These are phyloP conservation scores for Geotrichum europaeum DNA, from an alignment of 1,139 yeast species.

Conservation along the genomic window DNA sequence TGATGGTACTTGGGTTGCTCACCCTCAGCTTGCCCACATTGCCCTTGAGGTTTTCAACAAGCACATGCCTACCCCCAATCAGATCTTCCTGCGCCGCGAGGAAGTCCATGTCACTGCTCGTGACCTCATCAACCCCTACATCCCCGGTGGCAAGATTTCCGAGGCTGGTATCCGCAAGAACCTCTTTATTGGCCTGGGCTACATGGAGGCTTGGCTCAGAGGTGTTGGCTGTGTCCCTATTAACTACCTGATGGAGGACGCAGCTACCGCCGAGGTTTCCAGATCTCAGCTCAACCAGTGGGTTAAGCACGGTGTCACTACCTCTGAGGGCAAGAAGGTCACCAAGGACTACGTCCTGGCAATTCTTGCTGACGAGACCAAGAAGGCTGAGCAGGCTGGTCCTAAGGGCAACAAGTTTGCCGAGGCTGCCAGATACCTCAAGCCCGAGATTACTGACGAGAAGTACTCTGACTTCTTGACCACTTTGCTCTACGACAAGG, in stretches of 20 bases:
- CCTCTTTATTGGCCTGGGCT: slow-evolving; percentile 61
- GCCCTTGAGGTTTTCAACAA: slow-evolving; percentile 68
- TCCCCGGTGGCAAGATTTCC: slow-evolving; percentile 57
- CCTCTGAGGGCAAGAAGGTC: slow-evolving; percentile 39
- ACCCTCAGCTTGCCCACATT: slow-evolving; percentile 67
- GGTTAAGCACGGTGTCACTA: slow-evolving; percentile 63
- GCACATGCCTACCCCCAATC: slow-evolving; percentile 76
- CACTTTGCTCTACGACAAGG: slow-evolving; percentile 47
- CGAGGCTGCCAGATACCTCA: slow-evolving; percentile 51
- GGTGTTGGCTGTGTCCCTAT: slow-evolving; percentile 75
- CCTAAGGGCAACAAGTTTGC: slow-evolving; percentile 39
- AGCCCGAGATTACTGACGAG: slow-evolving; percentile 61
- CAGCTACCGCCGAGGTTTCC: slow-evolving; percentile 79
- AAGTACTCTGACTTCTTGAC: slow-evolving; percentile 63
- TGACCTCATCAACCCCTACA: slow-evolving; percentile 61
- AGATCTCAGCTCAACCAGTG: slow-evolving; percentile 75
- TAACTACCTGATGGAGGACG: slow-evolving; percentile 77
- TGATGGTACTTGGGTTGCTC: slow-evolving; percentile 79
- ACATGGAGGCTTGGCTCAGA: slow-evolving; percentile 77
- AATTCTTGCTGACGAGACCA: slow-evolving; percentile 57
- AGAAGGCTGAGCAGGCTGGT: slow-evolving; percentile 46
- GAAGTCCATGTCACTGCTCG: slow-evolving; percentile 50
- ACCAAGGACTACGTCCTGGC: slow-evolving; percentile 49
- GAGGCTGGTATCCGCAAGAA: slow-evolving; percentile 67
- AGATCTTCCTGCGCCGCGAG: slow-evolving; percentile 52